Conservation (phyloP, 2,329 filamentous ascomycete genomes). For the Xylariaceae sp. region DNA sequence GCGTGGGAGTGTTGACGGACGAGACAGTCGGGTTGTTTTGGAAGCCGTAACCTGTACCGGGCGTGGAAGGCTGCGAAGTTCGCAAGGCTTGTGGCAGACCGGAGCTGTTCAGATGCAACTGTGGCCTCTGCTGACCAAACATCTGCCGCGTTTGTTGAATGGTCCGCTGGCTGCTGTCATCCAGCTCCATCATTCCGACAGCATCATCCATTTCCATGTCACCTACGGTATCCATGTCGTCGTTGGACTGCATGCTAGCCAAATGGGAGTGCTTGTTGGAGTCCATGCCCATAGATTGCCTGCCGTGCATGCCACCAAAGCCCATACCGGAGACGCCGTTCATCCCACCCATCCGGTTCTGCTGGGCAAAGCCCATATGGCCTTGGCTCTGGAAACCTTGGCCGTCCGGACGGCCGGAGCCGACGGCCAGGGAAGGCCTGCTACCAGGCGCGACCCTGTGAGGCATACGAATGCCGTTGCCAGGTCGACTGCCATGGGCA, state of each 20-base stretch:
- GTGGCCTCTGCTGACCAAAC: constrained; percentile 62
- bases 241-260: constrained; percentile 39
- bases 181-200: constrained; percentile 59
- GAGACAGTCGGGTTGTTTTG: constrained; percentile 95
- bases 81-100: constrained; percentile 72
- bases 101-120: constrained; percentile 75
- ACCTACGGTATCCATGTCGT: constrained; percentile 79
- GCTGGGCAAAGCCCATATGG: constrained; percentile 30
- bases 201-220: constrained; percentile 97
- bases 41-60: constrained; percentile 70
- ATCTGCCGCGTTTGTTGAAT: constrained; percentile 66
- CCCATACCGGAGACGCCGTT: constrained; percentile 23
- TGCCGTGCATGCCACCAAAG: constrained; percentile 36
- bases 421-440: constrained; percentile 27
- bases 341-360: constrained; percentile 21
- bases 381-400: constrained; percentile 27
- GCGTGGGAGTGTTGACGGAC: constrained; percentile 89
- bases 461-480: constrained; percentile 27
- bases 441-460: constrained; percentile 31
- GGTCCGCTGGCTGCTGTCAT: constrained; percentile 53
- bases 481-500: constrained; percentile 32
- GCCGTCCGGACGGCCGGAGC: constrained; percentile 26
- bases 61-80: constrained; percentile 80
- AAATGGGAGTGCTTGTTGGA: constrained; percentile 38
- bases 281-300: constrained; percentile 27